phyloP scores from a whole-genome alignment of 2,329 filamentous ascomycete genomes.

The Aspergillus luchuensis region DNA sequence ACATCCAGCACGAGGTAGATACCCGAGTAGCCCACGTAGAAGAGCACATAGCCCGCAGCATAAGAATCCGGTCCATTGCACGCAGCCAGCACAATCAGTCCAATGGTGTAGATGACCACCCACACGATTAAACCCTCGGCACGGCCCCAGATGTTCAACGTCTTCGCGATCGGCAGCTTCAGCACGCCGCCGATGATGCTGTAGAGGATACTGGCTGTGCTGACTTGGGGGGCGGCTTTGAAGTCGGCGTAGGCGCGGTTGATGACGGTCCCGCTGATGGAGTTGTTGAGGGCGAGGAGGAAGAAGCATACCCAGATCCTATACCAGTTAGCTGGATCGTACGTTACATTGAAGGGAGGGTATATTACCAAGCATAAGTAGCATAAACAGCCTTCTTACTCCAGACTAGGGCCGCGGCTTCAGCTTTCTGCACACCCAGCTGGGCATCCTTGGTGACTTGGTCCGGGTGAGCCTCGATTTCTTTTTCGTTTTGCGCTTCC shows the following conservation, averaged over 20 bases:
- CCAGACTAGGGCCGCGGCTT: constrained; percentile 51
- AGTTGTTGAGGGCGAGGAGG: constrained; percentile 48
- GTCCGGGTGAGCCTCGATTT: constrained; percentile 26
- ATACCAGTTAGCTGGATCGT: constrained; percentile 5
- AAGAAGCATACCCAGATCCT: constrained; percentile 53
- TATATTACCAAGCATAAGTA: constrained; percentile 38
- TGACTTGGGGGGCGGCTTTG: constrained; percentile 52
- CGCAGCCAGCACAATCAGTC: constrained; percentile 63
- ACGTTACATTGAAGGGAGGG: no score
- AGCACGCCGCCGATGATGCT: constrained; percentile 60
- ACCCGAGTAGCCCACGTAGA: constrained; percentile 60
- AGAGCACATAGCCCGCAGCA: constrained; percentile 65
- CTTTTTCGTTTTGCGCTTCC: constrained; percentile 33
- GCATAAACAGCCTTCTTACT: constrained; percentile 40
- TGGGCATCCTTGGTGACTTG: constrained; percentile 34
- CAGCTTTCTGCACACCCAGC: constrained; percentile 50
- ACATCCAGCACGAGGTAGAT: constrained; percentile 60
- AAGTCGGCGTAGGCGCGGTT: constrained; percentile 58
- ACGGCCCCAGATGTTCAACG: constrained; percentile 65
- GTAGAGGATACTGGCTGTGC: constrained; percentile 57
- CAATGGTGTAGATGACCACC: constrained; percentile 49
- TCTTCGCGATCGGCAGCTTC: constrained; percentile 64
- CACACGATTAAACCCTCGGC: constrained; percentile 59
- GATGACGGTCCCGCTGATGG: constrained; percentile 47
- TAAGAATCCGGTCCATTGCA: constrained; percentile 64